A percentile compares a stretch with the other conserved stretches of the same genome.
Evolutionary conservation across 2,329 filamentous ascomycete genomes (phyloP).

Genomic region (Colletotrichum sp.): DNA sequence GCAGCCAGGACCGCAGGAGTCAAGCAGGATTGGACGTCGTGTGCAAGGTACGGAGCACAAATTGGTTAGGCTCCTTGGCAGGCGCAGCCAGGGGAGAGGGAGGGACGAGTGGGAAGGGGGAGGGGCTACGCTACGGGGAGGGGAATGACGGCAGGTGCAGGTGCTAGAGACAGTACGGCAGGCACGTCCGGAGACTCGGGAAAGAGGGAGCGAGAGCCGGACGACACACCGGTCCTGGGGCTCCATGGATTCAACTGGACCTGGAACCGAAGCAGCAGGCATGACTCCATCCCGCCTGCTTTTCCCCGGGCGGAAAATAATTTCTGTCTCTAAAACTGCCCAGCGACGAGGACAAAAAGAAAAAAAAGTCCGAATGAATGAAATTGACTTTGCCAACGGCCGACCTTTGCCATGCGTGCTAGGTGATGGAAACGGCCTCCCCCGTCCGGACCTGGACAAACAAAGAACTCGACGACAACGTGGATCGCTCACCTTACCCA

Average conservation of each 20-base stretch:
- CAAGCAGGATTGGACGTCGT: not conserved
- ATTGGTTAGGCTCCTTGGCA: conserved; percentile 2
- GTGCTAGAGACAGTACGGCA: not conserved
- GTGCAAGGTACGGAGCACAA: conserved; percentile 12
- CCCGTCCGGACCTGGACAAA: not conserved
- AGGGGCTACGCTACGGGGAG: not conserved
- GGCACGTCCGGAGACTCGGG: conserved; percentile 5
- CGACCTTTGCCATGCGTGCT: not conserved
- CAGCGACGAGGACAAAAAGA: not conserved
- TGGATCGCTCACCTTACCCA: not conserved
- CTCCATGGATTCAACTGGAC: not conserved
- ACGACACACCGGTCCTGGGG: not conserved
- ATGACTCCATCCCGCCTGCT: not conserved
- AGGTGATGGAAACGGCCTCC: not conserved
- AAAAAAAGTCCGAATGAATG: not conserved
- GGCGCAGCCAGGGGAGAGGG: not conserved
- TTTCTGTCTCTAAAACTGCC: not conserved
- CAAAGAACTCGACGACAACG: not conserved
- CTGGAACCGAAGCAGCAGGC: not conserved
- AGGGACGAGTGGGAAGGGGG: not conserved
- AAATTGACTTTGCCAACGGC: not conserved
- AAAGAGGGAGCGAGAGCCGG: conserved; percentile 1
- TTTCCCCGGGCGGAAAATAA: not conserved
- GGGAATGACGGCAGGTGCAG: conserved; percentile 1
- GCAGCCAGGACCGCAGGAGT: not conserved